Percentiles rank a stretch among this genome's conserved stretches.
Conservation (phyloP, 495 filamentous ascomycete genomes). For the Aspergillus egyptiacus region DNA sequence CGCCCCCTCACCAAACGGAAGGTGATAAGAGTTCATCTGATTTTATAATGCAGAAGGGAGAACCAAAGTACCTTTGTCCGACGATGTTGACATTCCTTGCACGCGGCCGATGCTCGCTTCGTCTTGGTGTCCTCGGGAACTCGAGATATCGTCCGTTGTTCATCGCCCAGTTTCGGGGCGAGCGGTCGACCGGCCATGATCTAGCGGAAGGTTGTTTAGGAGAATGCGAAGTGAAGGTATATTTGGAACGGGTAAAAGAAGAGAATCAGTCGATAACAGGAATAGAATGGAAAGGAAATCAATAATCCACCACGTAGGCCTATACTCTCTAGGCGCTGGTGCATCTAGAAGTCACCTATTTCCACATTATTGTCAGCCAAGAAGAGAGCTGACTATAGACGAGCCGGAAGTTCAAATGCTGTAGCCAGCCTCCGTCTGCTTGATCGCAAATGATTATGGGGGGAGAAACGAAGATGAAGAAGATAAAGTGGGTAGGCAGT, state of each 20-base stretch:
- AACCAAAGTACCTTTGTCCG: constrained; percentile 35
- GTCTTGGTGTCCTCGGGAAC: constrained; percentile 30
- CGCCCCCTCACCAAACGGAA: too few species aligned
- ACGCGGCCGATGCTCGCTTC: constrained; percentile 39
- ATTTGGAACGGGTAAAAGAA: not conserved
- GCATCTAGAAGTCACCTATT: constrained; percentile 10
- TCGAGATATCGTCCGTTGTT: constrained; percentile 4
- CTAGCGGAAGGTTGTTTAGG: not conserved
- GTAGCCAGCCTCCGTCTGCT: too few species aligned
- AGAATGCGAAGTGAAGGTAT: not conserved
- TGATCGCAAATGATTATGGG: not conserved
- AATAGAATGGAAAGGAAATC: not conserved
- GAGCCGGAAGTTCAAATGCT: not conserved
- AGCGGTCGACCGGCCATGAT: constrained; percentile 33
- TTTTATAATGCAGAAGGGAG: not conserved
- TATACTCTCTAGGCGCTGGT: constrained; percentile 11
- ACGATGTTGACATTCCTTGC: constrained; percentile 37
- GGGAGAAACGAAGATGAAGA: too few species aligned
- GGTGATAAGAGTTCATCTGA: not conserved
- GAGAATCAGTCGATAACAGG: not conserved
- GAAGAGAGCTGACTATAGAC: not conserved
- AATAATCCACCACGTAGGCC: constrained; percentile 3
- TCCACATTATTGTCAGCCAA: constrained; percentile 5
- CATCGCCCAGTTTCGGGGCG: constrained; percentile 27
- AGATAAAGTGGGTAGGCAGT: too few species aligned